Percentiles rank a stretch among this genome's conserved stretches.
These are phyloP conservation scores for Phytophthora tentaculata DNA, from an alignment of 352 stramenopile species.

Conservation along the genomic window DNA sequence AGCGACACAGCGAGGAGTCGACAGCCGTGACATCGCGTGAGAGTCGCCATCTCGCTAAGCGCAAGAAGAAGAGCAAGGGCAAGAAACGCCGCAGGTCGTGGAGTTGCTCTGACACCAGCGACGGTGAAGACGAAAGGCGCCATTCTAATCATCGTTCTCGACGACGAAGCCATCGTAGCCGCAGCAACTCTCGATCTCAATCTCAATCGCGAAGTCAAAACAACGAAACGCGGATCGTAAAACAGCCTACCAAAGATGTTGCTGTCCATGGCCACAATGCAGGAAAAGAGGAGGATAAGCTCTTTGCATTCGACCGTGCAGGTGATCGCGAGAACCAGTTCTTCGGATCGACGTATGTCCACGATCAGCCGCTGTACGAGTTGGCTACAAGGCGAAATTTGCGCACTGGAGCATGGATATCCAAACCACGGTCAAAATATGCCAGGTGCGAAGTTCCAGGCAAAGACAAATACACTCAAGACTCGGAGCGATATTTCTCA, in stretches of 20 bases:
- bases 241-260: conserved; percentile 16
- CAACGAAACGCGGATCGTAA: conserved; percentile 21
- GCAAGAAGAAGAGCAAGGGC: conserved; percentile 47
- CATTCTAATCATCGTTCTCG: conserved; percentile 11
- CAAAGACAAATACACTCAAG: conserved; percentile 11
- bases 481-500: conserved; percentile 62
- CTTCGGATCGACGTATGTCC: conserved; percentile 69
- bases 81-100: conserved; percentile 31
- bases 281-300: conserved; percentile 27
- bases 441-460: not conserved
- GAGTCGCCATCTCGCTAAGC: conserved; percentile 29
- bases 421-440: conserved; percentile 15
- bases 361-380: conserved; percentile 69
- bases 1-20: conserved; percentile 13
- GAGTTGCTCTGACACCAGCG: conserved; percentile 25
- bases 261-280: conserved; percentile 1
- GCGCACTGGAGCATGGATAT: conserved; percentile 51
- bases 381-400: conserved; percentile 60
- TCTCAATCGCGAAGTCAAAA: conserved; percentile 13
- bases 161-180: conserved; percentile 8
- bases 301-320: conserved; percentile 71
- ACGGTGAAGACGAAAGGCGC: conserved; percentile 3
- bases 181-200: conserved; percentile 20
- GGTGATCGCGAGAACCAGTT: conserved; percentile 75
- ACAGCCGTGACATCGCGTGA: conserved; percentile 15